Evolutionary conservation across 345 rosid genomes (phyloP).

Genomic region (Heritiera littoralis): DNA sequence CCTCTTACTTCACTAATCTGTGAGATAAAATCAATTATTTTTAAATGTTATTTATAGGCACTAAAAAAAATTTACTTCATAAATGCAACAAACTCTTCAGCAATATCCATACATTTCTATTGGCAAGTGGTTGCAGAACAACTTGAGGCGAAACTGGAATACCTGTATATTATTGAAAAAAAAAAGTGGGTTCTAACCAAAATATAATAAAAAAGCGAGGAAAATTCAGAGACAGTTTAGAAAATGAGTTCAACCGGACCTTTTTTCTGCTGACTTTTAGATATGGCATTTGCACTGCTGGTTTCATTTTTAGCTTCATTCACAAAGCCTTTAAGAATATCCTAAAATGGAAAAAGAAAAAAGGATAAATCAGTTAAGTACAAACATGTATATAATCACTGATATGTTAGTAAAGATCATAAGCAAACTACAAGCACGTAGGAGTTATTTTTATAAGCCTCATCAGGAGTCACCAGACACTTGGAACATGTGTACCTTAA

Average conservation of each 20-base stretch:
- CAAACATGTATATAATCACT: not conserved
- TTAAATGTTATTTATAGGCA: conserved; percentile 15
- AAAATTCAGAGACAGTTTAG: conserved; percentile 3
- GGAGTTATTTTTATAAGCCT: not conserved
- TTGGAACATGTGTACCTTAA: not conserved
- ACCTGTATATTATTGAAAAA: too few relatives aligned
- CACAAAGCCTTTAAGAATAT: conserved; percentile 24
- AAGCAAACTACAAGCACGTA: not conserved
- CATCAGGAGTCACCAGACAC: not conserved
- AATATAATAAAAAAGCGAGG: conserved; percentile 9
- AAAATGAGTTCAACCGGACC: conserved; percentile 35
- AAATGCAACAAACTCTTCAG: conserved; percentile 12
- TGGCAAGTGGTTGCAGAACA: too few relatives aligned
- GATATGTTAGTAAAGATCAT: not conserved
- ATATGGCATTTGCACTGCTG: conserved; percentile 15
- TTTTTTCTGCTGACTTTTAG: conserved; percentile 26
- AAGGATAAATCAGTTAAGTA: conserved; percentile 12
- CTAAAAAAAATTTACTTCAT: not conserved
- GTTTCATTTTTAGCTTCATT: conserved; percentile 39
- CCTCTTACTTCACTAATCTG: conserved; percentile 43
- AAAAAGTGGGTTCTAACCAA: too few relatives aligned
- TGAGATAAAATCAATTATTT: conserved; percentile 25
- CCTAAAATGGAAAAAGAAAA: conserved; percentile 35
- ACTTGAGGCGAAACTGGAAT: too few relatives aligned
- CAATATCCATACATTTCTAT: conserved; percentile 42